phyloP scores from a whole-genome alignment of 2,329 filamentous ascomycete genomes.

The Fonsecaea erecta region DNA sequence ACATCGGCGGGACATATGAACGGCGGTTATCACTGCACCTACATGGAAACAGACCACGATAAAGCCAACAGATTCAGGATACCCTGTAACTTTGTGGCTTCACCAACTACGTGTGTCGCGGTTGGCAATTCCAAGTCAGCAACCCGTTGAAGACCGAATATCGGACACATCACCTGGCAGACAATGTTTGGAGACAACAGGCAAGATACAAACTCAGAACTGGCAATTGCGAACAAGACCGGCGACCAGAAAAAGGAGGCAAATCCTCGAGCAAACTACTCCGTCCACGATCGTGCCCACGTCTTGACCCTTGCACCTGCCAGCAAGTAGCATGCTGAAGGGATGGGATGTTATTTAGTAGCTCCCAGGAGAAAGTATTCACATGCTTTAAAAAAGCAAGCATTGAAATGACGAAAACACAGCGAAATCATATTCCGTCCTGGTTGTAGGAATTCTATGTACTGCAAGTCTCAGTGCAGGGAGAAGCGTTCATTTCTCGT shows the following conservation, averaged over 20 bases:
- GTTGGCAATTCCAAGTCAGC: background rate
- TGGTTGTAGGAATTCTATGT: background rate
- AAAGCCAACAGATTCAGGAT: background rate
- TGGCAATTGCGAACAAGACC: background rate
- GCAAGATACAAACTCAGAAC: background rate
- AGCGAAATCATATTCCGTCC: background rate
- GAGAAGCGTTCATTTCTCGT: background rate
- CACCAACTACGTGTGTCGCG: background rate
- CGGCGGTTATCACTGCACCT: background rate
- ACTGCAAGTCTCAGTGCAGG: background rate
- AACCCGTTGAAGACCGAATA: background rate
- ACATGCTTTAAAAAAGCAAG: background rate
- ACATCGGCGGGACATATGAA: background rate
- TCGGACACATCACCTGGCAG: background rate
- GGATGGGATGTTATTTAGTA: background rate
- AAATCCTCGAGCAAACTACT: background rate
- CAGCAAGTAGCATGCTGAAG: background rate
- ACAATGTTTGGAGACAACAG: background rate
- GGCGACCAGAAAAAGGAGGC: background rate
- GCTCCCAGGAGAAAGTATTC: background rate
- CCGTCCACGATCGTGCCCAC: background rate
- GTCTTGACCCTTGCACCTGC: background rate
- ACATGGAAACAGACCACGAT: background rate
- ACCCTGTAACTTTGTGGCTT: background rate
- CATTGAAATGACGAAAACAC: background rate